Percentiles rank a stretch among this genome's conserved stretches.
Evolutionary conservation across 768 basidiomycete genomes (phyloP).

Genomic region (Boletellus ananiceps): DNA sequence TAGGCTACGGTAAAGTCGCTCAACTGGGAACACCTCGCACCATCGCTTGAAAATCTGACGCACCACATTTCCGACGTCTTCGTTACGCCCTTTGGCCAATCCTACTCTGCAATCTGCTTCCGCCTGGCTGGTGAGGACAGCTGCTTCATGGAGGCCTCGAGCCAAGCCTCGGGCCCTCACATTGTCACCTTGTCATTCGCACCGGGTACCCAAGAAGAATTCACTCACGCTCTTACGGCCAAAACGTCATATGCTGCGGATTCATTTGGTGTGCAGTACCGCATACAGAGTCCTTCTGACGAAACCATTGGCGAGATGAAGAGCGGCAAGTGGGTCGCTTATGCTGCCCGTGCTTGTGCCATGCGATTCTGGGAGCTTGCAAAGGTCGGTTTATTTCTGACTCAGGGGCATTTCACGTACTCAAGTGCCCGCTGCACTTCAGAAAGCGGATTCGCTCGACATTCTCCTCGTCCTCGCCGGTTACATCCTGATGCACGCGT

Average conservation of each 20-base stretch:
- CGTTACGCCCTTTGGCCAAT: conserved; percentile 38
- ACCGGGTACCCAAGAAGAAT: conserved; percentile 48
- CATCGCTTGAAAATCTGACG: conserved; percentile 46
- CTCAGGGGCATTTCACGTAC: neutral
- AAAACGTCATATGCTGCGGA: conserved; percentile 30
- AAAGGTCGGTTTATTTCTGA: conserved; percentile 46
- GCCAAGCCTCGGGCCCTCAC: conserved; percentile 34
- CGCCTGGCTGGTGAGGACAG: conserved; percentile 21
- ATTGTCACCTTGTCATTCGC: conserved; percentile 50
- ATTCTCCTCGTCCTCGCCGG: conserved; percentile 92
- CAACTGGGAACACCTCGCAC: conserved; percentile 39
- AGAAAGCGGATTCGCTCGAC: conserved; percentile 94
- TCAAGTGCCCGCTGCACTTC: conserved; percentile 18
- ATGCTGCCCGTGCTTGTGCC: conserved; percentile 71
- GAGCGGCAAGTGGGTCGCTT: conserved; percentile 84
- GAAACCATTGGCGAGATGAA: conserved; percentile 67
- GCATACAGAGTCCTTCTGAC: conserved; percentile 43
- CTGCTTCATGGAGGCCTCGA: conserved; percentile 41
- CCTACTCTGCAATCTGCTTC: conserved; percentile 54
- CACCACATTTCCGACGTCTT: conserved; percentile 42
- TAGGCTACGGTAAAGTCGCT: conserved; percentile 30
- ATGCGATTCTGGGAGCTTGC: conserved; percentile 83
- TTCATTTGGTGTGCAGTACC: conserved; percentile 44
- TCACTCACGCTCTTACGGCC: conserved; percentile 38
- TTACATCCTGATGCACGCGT: conserved; percentile 92